Evolutionary conservation across 192 early-diverging fungal species (phyloP).

Genomic region (Rhizophagus prolifer): DNA sequence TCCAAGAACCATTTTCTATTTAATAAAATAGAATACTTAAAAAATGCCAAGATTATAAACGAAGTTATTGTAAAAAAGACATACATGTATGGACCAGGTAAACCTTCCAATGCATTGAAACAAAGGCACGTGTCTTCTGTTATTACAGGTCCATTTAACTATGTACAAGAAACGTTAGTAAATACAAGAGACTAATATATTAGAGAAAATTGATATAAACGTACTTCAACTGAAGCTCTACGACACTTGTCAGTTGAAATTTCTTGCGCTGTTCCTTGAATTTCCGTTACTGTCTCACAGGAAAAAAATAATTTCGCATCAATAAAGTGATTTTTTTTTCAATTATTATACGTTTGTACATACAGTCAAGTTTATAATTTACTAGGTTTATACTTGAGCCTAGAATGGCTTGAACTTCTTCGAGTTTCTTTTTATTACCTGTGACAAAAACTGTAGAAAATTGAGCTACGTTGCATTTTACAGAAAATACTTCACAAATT

Average conservation of each 20-base stretch:
- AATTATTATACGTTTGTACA: slow-evolving; percentile 13
- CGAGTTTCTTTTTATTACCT: slow-evolving; percentile 95
- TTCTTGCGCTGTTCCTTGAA: slow-evolving; percentile 82
- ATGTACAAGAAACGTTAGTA: background rate
- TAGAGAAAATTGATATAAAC: background rate
- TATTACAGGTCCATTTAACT: slow-evolving; percentile 73
- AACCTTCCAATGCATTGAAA: slow-evolving; percentile 90
- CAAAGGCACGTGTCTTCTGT: slow-evolving; percentile 94
- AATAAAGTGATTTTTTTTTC: no score
- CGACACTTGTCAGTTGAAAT: slow-evolving; percentile 81
- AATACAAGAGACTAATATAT: background rate
- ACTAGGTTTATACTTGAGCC: slow-evolving; percentile 61
- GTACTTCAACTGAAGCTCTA: slow-evolving; percentile 64
- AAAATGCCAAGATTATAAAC: background rate
- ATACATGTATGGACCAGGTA: slow-evolving; percentile 89
- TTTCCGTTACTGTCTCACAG: slow-evolving; percentile 69
- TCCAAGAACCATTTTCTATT: slow-evolving; percentile 94
- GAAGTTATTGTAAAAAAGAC: background rate
- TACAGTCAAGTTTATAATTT: slow-evolving; percentile 70
- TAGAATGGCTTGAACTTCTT: slow-evolving; percentile 85
- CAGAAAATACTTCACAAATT: no score
- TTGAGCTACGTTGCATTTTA: no score
- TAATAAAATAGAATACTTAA: background rate
- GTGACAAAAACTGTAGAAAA: slow-evolving; percentile 74
- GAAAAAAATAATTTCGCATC: background rate